phyloP scores from a whole-genome alignment of 805 yeast species.

The Candida incommunis region DNA sequence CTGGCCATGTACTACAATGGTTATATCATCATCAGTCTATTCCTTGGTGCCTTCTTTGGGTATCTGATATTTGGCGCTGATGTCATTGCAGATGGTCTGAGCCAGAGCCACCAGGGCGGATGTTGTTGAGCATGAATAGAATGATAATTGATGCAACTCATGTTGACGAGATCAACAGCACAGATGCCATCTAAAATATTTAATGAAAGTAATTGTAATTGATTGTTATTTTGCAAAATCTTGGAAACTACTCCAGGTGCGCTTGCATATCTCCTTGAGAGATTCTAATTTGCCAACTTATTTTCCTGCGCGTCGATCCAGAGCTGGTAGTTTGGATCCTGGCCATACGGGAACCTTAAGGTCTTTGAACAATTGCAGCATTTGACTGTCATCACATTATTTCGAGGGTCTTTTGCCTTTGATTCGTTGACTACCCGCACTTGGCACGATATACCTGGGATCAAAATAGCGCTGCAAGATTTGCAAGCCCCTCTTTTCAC shows the following conservation, averaged over 20 bases:
- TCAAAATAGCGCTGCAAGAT: conserved; percentile 37
- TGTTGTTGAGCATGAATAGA: neutral
- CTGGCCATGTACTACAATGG: conserved; percentile 68
- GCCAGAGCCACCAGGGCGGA: neutral
- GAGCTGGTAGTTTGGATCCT: conserved; percentile 31
- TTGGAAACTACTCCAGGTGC: no score
- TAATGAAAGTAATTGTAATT: no score
- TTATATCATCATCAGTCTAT: conserved; percentile 46
- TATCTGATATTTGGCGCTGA: conserved; percentile 39
- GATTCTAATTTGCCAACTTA: no score
- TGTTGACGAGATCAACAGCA: no score
- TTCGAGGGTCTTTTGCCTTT: conserved; percentile 17
- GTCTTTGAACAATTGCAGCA: conserved; percentile 39
- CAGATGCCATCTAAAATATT: no score
- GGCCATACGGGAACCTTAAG: conserved; percentile 53
- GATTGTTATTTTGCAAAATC: no score
- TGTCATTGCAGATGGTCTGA: conserved; percentile 15
- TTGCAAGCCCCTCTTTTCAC: conserved; percentile 62
- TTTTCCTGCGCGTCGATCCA: conserved; percentile 17
- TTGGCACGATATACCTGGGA: conserved; percentile 33
- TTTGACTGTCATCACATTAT: conserved; percentile 33
- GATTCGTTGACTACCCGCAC: conserved; percentile 31
- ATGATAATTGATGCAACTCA: no score
- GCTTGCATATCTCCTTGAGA: no score
- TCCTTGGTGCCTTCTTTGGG: conserved; percentile 48